Evolutionary conservation across 768 basidiomycete genomes (phyloP), one percentile per base, ranked within the genome.

Genomic region (Collybia sordida): DNA sequence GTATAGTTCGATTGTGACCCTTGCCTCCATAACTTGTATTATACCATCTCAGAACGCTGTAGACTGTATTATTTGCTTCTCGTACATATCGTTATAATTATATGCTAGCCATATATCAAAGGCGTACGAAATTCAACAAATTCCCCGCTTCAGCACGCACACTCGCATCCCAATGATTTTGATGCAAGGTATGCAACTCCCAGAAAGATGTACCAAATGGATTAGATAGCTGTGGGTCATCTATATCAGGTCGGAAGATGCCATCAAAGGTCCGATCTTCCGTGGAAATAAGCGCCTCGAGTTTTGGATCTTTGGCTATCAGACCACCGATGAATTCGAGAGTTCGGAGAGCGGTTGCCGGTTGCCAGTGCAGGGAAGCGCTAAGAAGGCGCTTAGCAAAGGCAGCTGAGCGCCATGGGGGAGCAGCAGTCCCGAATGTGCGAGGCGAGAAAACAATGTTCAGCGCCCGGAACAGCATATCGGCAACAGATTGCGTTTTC

Each of bases 311-410:
- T 61, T 85, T 86, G 42, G 78, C 81, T 47, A 97, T 69, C 56
- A 98, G 72, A 37, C 72, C 75, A 31, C 72, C 72, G 6, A 95
- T 84, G 56, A 97, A 90, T 27, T 83, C 83, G 34, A 98, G 66
- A 17, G 86, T 75, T 24, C 86, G 84, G 39, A 86, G 69, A 17
- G 85, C 82, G 9, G 80, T 73, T 1, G 68, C 59, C 3, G 90
- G 76, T 0, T 94, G 81, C 85, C 95, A 94, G 61, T 89, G 85
- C 35, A 98, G 74, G 4, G 87, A 81, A 27, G 86, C 85, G 42
- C 80, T 78, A 23, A 96, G 75, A 41, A 98, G 77, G n/a, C 96
- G 89, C 70, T 98, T 98, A 47, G 89, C 80, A 68, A 98, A 98
- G 2, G 96, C 93, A 38, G 93, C 91, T 37, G 86, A 81, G 58